Percentiles rank a stretch among this genome's conserved stretches.
These are phyloP conservation scores for Metschnikowia arizonensis DNA, from an alignment of 805 yeast genomes.

Conservation along the genomic window DNA sequence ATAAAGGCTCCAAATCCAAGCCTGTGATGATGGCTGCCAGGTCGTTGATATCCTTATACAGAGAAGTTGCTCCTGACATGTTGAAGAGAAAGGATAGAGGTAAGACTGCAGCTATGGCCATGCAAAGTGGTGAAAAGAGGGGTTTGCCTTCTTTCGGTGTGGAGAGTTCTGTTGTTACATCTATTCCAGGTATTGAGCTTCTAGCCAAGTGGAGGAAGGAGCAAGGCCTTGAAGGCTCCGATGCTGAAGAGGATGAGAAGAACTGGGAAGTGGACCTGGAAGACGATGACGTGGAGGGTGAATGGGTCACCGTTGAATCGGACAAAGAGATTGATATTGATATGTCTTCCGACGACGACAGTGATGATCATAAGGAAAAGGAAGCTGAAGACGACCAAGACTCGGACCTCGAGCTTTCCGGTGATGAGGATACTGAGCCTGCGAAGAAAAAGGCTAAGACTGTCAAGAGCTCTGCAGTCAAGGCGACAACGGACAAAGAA, in stretches of 20 bases:
- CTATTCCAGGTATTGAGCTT: constrained; percentile 88
- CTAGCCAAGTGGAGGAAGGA: constrained; percentile 80
- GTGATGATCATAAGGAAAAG: constrained; percentile 27
- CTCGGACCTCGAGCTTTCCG: constrained; percentile 22
- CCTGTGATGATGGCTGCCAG: constrained; percentile 94
- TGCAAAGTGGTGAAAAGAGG: constrained; percentile 54
- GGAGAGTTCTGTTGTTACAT: constrained; percentile 56
- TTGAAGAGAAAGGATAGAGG: constrained; percentile 87
- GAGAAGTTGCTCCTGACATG: constrained; percentile 98
- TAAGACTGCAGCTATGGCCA: constrained; percentile 79
- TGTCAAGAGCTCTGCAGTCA: constrained; percentile 19
- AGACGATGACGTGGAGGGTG: constrained; percentile 67
- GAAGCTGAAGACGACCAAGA: constrained; percentile 41
- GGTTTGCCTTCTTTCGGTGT: constrained; percentile 65
- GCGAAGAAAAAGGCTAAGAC: constrained; percentile 28
- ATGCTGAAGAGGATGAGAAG: constrained; percentile 46
- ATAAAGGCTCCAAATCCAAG: constrained; percentile 90
- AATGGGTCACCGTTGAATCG: constrained; percentile 86
- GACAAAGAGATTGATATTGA: constrained; percentile 65
- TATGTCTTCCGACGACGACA: constrained; percentile 47
- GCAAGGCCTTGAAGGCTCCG: constrained; percentile 50
- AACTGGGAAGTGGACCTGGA: constrained; percentile 62
- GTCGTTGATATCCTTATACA: constrained; percentile 74
- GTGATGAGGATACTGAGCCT: constrained; percentile 33
- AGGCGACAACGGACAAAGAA: constrained; percentile 15